Conservation (phyloP, 208 protist species). For the Trypanosoma mega region DNA sequence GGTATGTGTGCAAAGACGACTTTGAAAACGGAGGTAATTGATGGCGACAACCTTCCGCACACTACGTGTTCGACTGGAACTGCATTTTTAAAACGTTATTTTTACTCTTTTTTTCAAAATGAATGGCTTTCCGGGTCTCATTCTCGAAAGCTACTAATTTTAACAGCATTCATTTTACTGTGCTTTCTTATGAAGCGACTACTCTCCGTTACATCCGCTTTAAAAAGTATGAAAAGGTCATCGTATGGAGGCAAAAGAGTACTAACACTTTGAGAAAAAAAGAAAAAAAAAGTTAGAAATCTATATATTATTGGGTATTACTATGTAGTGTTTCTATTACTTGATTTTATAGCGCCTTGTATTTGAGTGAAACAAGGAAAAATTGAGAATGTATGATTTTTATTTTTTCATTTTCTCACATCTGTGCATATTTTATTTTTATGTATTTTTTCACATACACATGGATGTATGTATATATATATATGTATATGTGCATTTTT, state of each 20-base stretch:
- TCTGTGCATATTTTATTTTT: conserved; percentile 24
- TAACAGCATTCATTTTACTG: conserved; percentile 19
- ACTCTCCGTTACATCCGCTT: background rate
- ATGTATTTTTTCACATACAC: conserved; percentile 11
- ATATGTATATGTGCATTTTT: background rate
- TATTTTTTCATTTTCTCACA: background rate
- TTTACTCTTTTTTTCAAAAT: background rate
- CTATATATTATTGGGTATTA: background rate
- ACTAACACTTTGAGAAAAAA: conserved; percentile 11
- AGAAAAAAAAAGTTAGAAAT: background rate
- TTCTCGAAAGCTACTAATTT: conserved; percentile 3
- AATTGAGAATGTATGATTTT: too few species aligned
- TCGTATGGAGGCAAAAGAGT: conserved; percentile 10
- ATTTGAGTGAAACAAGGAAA: too few species aligned
- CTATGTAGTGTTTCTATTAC: background rate
- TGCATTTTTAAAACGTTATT: background rate
- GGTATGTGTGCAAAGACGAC: background rate
- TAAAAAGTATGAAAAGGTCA: background rate
- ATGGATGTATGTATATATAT: background rate
- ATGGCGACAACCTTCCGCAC: background rate
- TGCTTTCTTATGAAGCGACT: conserved; percentile 4
- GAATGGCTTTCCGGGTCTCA: conserved; percentile 11
- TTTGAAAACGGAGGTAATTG: background rate
- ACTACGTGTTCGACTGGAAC: background rate
- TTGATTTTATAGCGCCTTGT: too few species aligned